A percentile compares a stretch with the other conserved stretches of the same genome.
Evolutionary conservation across 2,329 filamentous ascomycete genomes (phyloP).

Genomic region (Capronia coronata): DNA sequence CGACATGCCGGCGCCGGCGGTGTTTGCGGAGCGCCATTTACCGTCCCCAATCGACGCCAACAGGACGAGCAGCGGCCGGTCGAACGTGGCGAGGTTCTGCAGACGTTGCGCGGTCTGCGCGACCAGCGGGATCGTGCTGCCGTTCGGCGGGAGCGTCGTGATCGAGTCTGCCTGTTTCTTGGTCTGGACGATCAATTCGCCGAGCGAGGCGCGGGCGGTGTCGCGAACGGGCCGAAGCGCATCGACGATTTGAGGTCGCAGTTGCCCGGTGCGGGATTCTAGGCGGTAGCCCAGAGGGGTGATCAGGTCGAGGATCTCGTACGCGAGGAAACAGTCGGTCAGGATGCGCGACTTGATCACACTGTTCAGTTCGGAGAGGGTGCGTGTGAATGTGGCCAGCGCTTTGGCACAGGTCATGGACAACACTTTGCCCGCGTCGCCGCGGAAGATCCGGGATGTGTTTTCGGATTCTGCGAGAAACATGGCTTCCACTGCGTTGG

Average conservation of each 20-base stretch:
- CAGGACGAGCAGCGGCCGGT: slow-evolving; percentile 78
- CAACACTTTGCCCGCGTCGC: slow-evolving; percentile 76
- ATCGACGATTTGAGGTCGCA: slow-evolving; percentile 75
- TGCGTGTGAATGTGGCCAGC: slow-evolving; percentile 75
- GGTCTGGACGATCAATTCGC: slow-evolving; percentile 77
- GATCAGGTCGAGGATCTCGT: slow-evolving; percentile 89
- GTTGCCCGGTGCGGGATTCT: slow-evolving; percentile 74
- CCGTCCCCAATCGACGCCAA: slow-evolving; percentile 89
- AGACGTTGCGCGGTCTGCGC: slow-evolving; percentile 79
- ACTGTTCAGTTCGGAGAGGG: slow-evolving; percentile 77
- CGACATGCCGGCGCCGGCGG: slow-evolving; percentile 30
- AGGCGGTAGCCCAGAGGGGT: slow-evolving; percentile 71
- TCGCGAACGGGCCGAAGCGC: slow-evolving; percentile 84
- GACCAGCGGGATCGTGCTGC: slow-evolving; percentile 69
- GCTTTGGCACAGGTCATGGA: slow-evolving; percentile 71
- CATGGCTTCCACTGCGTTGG: slow-evolving; percentile 77
- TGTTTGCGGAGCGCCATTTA: slow-evolving; percentile 59
- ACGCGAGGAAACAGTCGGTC: slow-evolving; percentile 90
- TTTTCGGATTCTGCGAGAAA: slow-evolving; percentile 87
- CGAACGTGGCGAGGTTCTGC: slow-evolving; percentile 78
- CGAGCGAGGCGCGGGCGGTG: slow-evolving; percentile 79
- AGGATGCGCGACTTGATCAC: slow-evolving; percentile 80
- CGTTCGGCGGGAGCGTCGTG: slow-evolving; percentile 67
- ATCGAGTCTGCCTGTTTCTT: slow-evolving; percentile 61
- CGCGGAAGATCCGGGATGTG: slow-evolving; percentile 77